A percentile compares a stretch with the other conserved stretches of the same genome.
These are phyloP conservation scores for Lepidium didymum DNA, from an alignment of 345 rosid species.

Conservation along the genomic window DNA sequence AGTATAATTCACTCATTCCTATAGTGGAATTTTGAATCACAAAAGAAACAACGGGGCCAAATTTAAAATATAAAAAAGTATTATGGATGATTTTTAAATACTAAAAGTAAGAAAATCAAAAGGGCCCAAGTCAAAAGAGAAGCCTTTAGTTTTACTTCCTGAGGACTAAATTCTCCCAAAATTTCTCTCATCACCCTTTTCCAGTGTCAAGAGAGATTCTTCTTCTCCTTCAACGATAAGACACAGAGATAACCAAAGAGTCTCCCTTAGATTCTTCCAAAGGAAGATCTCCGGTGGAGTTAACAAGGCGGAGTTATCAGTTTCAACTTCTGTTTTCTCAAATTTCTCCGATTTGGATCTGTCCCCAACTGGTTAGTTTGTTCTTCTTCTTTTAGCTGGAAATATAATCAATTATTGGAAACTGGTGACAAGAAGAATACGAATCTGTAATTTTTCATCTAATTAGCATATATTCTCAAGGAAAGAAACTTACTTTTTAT, in stretches of 20 bases:
- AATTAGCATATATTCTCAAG: not conserved
- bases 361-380: conserved; percentile 13
- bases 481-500: not conserved
- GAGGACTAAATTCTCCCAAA: conserved; percentile 16
- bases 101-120: conserved; percentile 11
- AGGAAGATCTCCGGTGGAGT: not conserved
- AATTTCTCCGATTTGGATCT: conserved; percentile 10
- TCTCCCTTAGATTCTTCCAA: not conserved
- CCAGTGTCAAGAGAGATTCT: not conserved
- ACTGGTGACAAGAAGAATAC: not conserved
- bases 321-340: not conserved
- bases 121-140: not conserved
- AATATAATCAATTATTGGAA: not conserved
- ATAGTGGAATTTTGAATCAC: not conserved
- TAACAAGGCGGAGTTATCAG: not conserved
- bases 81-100: not conserved
- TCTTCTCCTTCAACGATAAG: conserved; percentile 5
- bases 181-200: conserved; percentile 5
- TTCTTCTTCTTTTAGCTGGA: not conserved
- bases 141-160: conserved; percentile 9
- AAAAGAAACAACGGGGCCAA: not conserved
- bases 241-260: not conserved
- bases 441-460: not conserved
- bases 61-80: not conserved
- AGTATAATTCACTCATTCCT: not conserved